Base-by-base conservation (phyloP, 306 rosid genomes). In the Cajanus cajan region DNA sequence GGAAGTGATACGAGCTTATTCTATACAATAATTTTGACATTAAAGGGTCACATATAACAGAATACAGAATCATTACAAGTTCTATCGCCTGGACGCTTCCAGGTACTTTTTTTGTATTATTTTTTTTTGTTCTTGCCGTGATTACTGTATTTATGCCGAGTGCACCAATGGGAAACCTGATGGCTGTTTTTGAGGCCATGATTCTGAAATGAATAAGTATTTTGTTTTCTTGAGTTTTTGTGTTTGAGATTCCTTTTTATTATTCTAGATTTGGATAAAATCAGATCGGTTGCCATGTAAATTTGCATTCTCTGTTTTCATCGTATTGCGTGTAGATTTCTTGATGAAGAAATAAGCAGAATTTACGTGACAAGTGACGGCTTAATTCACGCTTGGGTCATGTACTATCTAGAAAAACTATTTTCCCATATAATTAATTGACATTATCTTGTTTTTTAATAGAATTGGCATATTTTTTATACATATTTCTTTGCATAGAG, bases 1-100 rank as follows among this genome's bases (percentile, higher is more conserved):
- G 64, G 98, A 96, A 86, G 93, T 93, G 83, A 88, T 93, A 64
- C 97, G 99, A 77, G 97, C 98, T 68, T 93, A 91, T 83, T 93
- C 94, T 22, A 78, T 88, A 65, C 79, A 43, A 70, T 85, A 81
- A 61, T 64, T 59, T 83, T 73, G 85, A 78, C 37, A 16, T 57
- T 40, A 81, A 59, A 85, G 25, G 59, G 72, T 24, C 71, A 68
- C n/a, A 28, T 51, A 41, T 66, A 69, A 78, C 82, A 82, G 65
- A 87, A 21, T 48, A 85, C 84, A 81, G 63, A 61, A 78, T 71
- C 68, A 45, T 72, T 64, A 50, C 80, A 69, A 67, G 67, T 71
- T 80, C 52, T 78, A 76, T 81, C 50, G 15, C 84, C 82, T 79
- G 82, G 76, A 68, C 57, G 66, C 41, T 41, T 80, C 81, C 82